Conservation (phyloP, 805 yeast genomes). For the Yamadazyma sp. region DNA sequence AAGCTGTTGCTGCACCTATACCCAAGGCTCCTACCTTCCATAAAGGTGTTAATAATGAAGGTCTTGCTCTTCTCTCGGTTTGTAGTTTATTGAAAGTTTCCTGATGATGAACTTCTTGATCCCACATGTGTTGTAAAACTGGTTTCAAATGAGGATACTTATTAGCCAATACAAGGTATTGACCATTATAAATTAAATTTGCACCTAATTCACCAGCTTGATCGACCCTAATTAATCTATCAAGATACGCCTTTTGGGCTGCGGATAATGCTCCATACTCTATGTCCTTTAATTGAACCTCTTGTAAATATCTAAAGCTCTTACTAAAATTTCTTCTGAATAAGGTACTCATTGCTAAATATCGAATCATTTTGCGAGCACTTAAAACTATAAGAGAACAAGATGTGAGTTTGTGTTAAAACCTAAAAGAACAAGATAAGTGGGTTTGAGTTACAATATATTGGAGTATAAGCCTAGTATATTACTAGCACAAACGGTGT, state of each 20-base stretch:
- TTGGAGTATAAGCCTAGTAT: no score
- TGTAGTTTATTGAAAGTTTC: constrained; percentile 79
- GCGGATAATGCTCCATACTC: constrained; percentile 36
- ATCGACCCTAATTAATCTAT: constrained; percentile 81
- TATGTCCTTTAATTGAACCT: constrained; percentile 15
- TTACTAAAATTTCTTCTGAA: constrained; percentile 7
- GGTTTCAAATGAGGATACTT: constrained; percentile 76
- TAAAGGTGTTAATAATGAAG: constrained; percentile 84
- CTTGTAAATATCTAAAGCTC: background rate
- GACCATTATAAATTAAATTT: constrained; percentile 88
- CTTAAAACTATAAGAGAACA: no score
- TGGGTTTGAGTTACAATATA: no score
- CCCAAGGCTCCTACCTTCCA: constrained; percentile 92
- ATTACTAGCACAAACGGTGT: no score
- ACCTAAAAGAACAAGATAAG: no score
- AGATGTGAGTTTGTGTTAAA: no score
- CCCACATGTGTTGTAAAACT: constrained; percentile 93
- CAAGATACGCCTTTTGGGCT: constrained; percentile 70
- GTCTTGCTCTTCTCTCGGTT: constrained; percentile 75
- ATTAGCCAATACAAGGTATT: constrained; percentile 67
- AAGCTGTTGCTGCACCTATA: constrained; percentile 83
- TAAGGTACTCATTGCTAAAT: constrained; percentile 2
- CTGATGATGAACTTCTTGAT: constrained; percentile 91
- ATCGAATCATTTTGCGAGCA: no score
- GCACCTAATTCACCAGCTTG: constrained; percentile 99